These are phyloP conservation scores for Tillandsia fasciculata DNA, from an alignment of 176 grass and related monocot species.

Conservation along the genomic window DNA sequence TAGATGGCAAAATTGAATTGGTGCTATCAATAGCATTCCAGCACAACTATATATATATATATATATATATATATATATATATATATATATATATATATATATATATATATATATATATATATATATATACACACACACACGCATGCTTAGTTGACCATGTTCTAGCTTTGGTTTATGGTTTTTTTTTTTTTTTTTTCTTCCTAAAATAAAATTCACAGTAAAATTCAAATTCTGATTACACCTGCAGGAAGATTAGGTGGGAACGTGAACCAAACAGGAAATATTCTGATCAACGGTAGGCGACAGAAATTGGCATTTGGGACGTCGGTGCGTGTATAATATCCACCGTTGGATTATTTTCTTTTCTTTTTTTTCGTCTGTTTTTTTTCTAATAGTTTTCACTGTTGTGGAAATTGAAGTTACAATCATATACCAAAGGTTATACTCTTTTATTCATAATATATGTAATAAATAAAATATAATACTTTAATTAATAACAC, in stretches of 20 bases:
- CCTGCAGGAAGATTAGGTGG: constrained; percentile 52
- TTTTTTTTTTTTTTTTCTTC: background rate
- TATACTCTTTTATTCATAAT: too few relatives aligned
- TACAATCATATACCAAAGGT: too few relatives aligned
- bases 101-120: background rate
- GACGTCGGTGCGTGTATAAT: constrained; percentile 34
- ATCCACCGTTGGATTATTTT: background rate
- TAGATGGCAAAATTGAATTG: too few relatives aligned
- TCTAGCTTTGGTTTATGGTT: background rate
- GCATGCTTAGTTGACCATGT: background rate
- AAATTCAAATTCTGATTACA: background rate
- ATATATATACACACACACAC: too few relatives aligned
- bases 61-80: background rate
- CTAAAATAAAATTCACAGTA: background rate
- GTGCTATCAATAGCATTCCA: too few relatives aligned
- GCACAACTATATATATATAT: background rate
- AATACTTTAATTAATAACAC: too few relatives aligned
- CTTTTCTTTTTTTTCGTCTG: background rate
- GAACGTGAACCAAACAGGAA: constrained; percentile 52
- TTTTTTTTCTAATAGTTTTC: background rate
- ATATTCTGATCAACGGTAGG: constrained; percentile 69
- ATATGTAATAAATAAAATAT: too few relatives aligned
- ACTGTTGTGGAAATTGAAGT: too few relatives aligned
- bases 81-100: background rate
- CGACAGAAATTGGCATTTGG: constrained; percentile 61